Base-by-base conservation (phyloP, 108 stramenopile genomes). In the Pseudonitzschia pungens region DNA sequence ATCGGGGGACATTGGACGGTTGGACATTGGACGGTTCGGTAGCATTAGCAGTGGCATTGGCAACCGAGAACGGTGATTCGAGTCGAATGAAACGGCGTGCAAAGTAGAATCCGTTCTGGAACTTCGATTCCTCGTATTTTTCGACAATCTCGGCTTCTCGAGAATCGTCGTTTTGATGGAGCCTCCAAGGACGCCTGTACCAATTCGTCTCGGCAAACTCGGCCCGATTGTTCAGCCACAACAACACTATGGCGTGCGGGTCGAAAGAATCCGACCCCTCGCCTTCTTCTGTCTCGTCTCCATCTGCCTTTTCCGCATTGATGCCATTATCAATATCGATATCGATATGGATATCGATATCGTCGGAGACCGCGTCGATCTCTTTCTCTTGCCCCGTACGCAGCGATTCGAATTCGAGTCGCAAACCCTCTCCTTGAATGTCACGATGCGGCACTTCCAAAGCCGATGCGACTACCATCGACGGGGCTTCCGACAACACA, bases 61-160 rank as follows among this genome's bases (percentile, higher is more conserved):
- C 45, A 18, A 18, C 22, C 10, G 26, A 9, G 2, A 26, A 26
- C 26, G 54, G 26, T 22, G 21, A 11, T 55, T 58, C 57, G 32
- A 62, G n/a, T 6, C 20, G 15, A 18, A 62, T 12, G n/a, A 16
- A 31, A 12, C 29, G 29, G 20, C 31, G 29, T 24, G 60, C 15
- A 62, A 62, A 62, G 18, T 31, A 62, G 29, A 29, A 62, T 33
- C 60, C 60, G 20, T 62, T 62, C 33, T 40, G 60, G 36, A 18
- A 62, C 15, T 40, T 24, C 20, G 27, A 62, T 33, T 62, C 32
- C 20, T 62, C 60, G 36, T 40, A 14, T 3, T 26, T 22, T 58
- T 22, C 22, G 16, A 14, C 16, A 4, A 48, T 2, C 10, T 48
- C 14, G 18, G 18, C 14, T 4, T 57, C 29, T 0, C 29, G 2